Base-by-base conservation (phyloP, 1,284 basidiomycete genomes). In the Thecaphora thlaspeos region DNA sequence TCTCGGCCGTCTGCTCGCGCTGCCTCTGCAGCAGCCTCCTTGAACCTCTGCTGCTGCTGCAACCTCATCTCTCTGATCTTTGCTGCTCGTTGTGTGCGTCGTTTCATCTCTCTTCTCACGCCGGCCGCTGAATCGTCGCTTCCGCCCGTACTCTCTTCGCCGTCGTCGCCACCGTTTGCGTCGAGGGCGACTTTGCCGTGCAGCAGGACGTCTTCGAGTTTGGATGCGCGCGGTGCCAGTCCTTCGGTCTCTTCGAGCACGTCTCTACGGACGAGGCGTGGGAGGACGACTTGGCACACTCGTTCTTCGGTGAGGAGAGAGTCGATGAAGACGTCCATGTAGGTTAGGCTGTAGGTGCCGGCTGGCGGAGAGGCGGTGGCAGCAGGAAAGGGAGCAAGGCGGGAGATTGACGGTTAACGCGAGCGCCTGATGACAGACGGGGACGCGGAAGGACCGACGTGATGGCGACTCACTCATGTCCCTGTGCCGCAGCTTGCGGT, bases 231-330 rank as follows among this genome's bases (percentile, higher is more conserved):
- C 7, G 75, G 75, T 23, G 51, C 87, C 37, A 99, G 82, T 1
- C 95, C 93, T 49, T 91, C 89, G 21, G 86, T 88, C 71, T 95
- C 91, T 81, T 98, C 94, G 15, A 98, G 81, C 1, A 91, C 87
- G 50, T 87, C 84, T 18, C 95, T 84, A 80, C 88, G 91, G 2
- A 86, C 86, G 60, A 98, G 80, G 40, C 95, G 86, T 5, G 95
- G 95, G 43, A 99, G 81, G 68, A 97, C 97, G 68, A 92, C 89
- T 79, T 98, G 94, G 79, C 93, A 98, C 2, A 93, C 93, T 55
- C 93, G 84, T 60, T 97, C 93, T 76, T 95, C 87, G 1, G 83
- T 86, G 22, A 98, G 80, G 7, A 98, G 82, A 45, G 86, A 82
- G 79, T 97, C 87, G 48, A 93, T 83, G 75, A 91, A 97, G 76